Evolutionary conservation across 768 basidiomycete species (phyloP).

Genomic region (Termitomyces bulborhizus): DNA sequence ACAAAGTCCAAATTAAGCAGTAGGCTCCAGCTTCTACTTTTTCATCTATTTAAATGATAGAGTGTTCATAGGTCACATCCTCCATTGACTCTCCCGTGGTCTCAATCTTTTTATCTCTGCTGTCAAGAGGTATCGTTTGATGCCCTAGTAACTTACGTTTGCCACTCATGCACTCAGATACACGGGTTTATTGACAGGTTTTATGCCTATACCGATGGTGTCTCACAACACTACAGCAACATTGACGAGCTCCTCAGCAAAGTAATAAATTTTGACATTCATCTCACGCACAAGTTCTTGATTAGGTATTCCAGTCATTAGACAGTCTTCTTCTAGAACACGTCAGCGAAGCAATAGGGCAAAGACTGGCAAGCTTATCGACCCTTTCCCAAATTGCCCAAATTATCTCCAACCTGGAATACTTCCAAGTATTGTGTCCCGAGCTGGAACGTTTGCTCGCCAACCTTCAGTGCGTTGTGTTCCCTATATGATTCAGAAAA

Average conservation of each 20-base stretch:
- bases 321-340: conserved; percentile 74
- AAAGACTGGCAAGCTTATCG: conserved; percentile 66
- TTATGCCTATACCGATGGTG: conserved; percentile 94
- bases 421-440: conserved; percentile 78
- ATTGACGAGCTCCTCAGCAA: conserved; percentile 89
- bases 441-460: conserved; percentile 85
- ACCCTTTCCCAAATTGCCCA: conserved; percentile 90
- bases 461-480: conserved; percentile 56
- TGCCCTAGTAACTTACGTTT: background rate
- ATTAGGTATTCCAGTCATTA: conserved; percentile 53
- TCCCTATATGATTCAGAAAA: background rate
- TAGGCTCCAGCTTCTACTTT: conserved; percentile 21
- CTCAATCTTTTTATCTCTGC: conserved; percentile 90
- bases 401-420: conserved; percentile 87
- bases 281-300: background rate
- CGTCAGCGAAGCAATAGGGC: conserved; percentile 71
- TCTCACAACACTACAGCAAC: conserved; percentile 85
- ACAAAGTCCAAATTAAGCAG: conserved; percentile 55
- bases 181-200: conserved; percentile 81
- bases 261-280: conserved; percentile 33
- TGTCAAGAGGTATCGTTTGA: conserved; percentile 70
- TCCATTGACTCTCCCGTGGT: conserved; percentile 86
- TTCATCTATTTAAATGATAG: background rate
- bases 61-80: conserved; percentile 42
- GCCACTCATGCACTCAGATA: conserved; percentile 10